A percentile compares a stretch with the other conserved stretches of the same genome.
These are phyloP conservation scores for Acacia acuminata DNA, from an alignment of 306 rosid species.

Conservation along the genomic window DNA sequence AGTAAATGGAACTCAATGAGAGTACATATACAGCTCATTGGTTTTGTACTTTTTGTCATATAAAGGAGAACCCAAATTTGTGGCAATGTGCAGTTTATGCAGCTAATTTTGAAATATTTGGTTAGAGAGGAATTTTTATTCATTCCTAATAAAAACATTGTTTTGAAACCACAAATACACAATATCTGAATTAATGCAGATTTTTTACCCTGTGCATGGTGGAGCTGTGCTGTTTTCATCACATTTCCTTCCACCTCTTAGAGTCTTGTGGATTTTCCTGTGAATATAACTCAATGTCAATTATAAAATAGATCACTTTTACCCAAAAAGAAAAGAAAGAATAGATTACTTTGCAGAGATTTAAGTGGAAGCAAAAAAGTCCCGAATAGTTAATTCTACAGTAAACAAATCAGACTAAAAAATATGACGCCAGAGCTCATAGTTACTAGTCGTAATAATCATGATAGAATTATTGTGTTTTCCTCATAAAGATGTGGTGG, in stretches of 20 bases:
- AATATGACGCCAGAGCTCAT: not conserved
- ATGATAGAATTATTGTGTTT: not conserved
- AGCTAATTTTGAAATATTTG: not conserved
- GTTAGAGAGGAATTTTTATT: not conserved
- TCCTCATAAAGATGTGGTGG: not conserved
- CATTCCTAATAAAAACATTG: not conserved
- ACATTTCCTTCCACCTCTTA: slow-evolving; percentile 29
- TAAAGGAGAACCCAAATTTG: not conserved
- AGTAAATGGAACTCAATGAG: not conserved
- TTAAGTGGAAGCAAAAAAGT: not conserved
- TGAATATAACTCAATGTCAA: not conserved
- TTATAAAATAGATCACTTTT: not conserved
- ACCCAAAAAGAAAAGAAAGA: not conserved
- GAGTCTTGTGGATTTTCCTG: slow-evolving; percentile 27
- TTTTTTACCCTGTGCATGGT: slow-evolving; percentile 34
- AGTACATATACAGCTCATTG: not conserved
- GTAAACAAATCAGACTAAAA: no score
- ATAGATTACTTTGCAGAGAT: not conserved
- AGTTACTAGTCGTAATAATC: not conserved
- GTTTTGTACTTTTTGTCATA: not conserved
- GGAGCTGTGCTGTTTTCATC: slow-evolving; percentile 25
- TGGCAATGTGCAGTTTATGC: not conserved
- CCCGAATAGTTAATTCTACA: not conserved
- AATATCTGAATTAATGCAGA: not conserved
- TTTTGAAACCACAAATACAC: not conserved